These are phyloP conservation scores for Xylariaceae sp. DNA, from an alignment of 2,329 filamentous ascomycete species.

Conservation along the genomic window DNA sequence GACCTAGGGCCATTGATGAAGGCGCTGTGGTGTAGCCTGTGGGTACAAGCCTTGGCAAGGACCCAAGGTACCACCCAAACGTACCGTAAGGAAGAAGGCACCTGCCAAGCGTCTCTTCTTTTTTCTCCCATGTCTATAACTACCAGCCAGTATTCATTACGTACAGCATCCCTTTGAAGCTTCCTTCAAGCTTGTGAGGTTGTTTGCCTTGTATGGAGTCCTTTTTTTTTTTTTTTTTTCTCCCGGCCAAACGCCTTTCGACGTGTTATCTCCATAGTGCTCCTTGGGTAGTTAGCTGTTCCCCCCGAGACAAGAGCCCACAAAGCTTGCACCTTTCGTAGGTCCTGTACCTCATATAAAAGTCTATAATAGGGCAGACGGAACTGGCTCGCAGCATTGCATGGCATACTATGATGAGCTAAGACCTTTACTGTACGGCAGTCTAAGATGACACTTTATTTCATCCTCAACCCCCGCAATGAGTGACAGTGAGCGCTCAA, in stretches of 20 bases:
- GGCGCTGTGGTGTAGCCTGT: background rate
- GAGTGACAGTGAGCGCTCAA: background rate
- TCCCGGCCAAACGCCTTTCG: too few species aligned
- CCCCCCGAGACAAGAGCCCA: background rate
- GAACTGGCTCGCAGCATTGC: conserved; percentile 5
- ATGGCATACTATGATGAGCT: background rate
- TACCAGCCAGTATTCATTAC: too few species aligned
- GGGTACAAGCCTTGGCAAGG: background rate
- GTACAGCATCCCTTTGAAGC: background rate
- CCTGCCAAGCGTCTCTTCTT: background rate
- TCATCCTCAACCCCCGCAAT: background rate
- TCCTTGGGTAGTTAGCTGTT: background rate
- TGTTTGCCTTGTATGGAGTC: background rate
- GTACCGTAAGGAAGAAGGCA: background rate
- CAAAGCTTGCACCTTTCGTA: background rate
- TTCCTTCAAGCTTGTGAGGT: background rate
- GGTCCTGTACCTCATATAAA: too few species aligned
- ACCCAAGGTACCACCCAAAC: background rate
- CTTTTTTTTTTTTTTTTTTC: background rate
- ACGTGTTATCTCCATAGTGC: background rate
- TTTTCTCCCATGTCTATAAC: too few species aligned
- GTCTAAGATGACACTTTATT: background rate
- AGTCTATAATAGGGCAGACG: background rate
- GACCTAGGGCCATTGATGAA: background rate
- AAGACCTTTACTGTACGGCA: background rate